Conservation (phyloP, 805 yeast species). For the Suhomyces xylopsoci region DNA sequence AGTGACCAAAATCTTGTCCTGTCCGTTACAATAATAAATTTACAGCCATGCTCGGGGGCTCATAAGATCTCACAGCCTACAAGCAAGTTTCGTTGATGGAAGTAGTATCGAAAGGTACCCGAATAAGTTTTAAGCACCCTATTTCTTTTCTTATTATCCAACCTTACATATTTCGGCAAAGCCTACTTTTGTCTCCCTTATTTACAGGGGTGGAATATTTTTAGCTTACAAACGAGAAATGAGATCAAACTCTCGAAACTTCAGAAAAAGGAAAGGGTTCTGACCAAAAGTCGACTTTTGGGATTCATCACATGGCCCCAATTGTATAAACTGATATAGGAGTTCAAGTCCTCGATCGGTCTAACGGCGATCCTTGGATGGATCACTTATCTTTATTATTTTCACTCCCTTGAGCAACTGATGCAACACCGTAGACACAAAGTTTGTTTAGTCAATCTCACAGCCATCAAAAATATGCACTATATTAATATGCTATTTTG, state of each 20-base stretch:
- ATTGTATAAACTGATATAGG: background rate
- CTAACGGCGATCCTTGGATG: background rate
- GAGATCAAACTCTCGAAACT: background rate
- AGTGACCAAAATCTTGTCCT: background rate
- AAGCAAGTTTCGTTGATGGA: background rate
- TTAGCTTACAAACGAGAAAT: background rate
- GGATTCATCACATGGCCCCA: background rate
- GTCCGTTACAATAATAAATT: background rate
- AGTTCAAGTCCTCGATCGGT: background rate
- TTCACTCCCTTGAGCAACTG: background rate
- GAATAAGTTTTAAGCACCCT: background rate
- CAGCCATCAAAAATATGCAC: slow-evolving; percentile 1
- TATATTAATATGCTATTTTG: background rate
- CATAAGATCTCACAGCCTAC: background rate
- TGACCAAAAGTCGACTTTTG: background rate
- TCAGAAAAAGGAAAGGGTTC: background rate
- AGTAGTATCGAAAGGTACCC: background rate
- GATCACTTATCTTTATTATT: background rate
- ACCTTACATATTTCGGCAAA: background rate
- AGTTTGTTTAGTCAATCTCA: background rate
- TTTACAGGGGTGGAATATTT: background rate
- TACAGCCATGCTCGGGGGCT: background rate
- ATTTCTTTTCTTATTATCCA: background rate
- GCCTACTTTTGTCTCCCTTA: background rate
- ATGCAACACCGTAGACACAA: background rate